Evolutionary conservation across 2,329 filamentous ascomycete genomes (phyloP).

Genomic region (Venturia effusa): DNA sequence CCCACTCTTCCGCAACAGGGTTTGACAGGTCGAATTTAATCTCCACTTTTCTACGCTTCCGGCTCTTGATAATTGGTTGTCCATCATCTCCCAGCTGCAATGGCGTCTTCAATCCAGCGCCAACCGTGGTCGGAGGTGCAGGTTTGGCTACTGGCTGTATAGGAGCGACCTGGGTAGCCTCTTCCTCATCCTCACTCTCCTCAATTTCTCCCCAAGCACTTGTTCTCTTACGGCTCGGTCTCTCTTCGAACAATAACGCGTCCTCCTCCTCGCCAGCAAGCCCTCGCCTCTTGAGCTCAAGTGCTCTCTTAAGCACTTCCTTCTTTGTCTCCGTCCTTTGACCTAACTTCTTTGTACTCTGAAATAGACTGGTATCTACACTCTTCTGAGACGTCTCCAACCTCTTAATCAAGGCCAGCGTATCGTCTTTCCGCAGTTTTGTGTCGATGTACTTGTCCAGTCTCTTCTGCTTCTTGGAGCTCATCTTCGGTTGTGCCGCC

Average conservation of each 20-base stretch:
- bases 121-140: conserved; percentile 31
- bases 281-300: conserved; percentile 12
- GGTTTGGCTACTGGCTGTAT: conserved; percentile 8
- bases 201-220: neutral
- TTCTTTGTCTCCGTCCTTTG: conserved; percentile 25
- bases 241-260: conserved; percentile 5
- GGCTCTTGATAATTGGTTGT: conserved; percentile 69
- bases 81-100: conserved; percentile 71
- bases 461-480: conserved; percentile 55
- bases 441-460: conserved; percentile 66
- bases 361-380: conserved; percentile 71
- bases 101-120: conserved; percentile 78
- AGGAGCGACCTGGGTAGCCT: conserved; percentile 11
- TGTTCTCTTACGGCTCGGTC: neutral
- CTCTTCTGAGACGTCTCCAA: conserved; percentile 54
- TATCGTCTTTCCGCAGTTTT: conserved; percentile 92
- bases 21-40: conserved; percentile 29
- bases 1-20: conserved; percentile 39
- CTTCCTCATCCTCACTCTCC: neutral
- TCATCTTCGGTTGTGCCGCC: conserved; percentile 45
- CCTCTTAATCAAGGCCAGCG: conserved; percentile 70
- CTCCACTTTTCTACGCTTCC: conserved; percentile 52
- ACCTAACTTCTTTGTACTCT: conserved; percentile 68
- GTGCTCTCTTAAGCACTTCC: neutral
- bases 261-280: conserved; percentile 5